Percentiles rank a stretch among this genome's conserved stretches.
Conservation (phyloP, 345 rosid species). For the Turnera subulata region DNA sequence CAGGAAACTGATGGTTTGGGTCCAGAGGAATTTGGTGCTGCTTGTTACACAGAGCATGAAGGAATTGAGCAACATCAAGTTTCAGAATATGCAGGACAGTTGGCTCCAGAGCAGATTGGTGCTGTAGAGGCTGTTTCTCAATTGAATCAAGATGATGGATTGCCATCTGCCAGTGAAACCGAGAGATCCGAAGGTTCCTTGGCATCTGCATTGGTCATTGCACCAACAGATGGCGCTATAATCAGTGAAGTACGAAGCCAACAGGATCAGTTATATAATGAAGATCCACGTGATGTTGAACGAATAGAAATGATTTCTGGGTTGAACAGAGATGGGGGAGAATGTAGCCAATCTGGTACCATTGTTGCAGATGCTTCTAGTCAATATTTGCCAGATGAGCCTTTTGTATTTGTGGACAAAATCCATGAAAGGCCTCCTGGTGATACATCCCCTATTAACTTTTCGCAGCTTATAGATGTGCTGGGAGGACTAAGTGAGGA, state of each 20-base stretch:
- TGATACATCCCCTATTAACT: conserved; percentile 31
- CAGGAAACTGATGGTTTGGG: conserved; percentile 70
- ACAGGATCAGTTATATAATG: conserved; percentile 12
- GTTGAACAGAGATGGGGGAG: conserved; percentile 17
- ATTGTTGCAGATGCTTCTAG: conserved; percentile 25
- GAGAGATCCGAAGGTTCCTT: too few relatives aligned
- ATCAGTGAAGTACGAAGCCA: conserved; percentile 17
- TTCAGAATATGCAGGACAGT: conserved; percentile 25
- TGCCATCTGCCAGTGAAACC: too few relatives aligned
- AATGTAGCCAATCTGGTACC: conserved; percentile 20
- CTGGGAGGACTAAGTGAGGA: conserved; percentile 54
- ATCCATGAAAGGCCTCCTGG: conserved; percentile 34
- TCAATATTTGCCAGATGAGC: conserved; percentile 31
- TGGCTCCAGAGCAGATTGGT: conserved; percentile 11
- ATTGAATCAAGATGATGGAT: conserved; percentile 25
- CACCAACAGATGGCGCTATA: conserved; percentile 25
- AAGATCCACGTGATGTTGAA: conserved; percentile 19
- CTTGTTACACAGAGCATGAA: conserved; percentile 21
- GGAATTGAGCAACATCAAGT: conserved; percentile 10
- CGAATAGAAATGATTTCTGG: conserved; percentile 21
- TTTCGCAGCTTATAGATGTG: conserved; percentile 42
- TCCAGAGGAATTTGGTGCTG: conserved; percentile 33
- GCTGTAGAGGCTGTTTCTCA: conserved; percentile 24
- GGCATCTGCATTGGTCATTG: conserved; percentile 19
- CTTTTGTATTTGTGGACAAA: conserved; percentile 27